A percentile compares a stretch with the other conserved stretches of the same genome.
Conservation (phyloP, 2,329 filamentous ascomycete species). For the Cercospora sojina region DNA sequence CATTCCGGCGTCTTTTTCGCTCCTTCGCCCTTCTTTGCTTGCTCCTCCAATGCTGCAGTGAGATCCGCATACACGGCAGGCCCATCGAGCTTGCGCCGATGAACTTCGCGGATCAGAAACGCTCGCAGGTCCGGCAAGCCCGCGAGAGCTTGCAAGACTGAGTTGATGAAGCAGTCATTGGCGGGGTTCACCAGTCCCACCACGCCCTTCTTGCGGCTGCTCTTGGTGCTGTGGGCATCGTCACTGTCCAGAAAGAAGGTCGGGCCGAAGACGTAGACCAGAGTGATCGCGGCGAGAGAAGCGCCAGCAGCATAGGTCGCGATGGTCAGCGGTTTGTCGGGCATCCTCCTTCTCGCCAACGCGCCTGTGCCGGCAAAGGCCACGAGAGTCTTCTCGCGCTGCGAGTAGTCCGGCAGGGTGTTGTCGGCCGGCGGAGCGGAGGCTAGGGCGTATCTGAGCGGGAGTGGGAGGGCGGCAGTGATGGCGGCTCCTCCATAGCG, state of each 20-base stretch:
- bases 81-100: constrained; percentile 78
- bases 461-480: constrained; percentile 11
- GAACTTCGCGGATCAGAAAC: constrained; percentile 89
- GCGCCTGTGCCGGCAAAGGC: constrained; percentile 33
- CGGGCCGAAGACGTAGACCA: constrained; percentile 97
- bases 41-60: constrained; percentile 53
- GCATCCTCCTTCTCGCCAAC: constrained; percentile 55
- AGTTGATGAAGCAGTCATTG: constrained; percentile 85
- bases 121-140: constrained; percentile 84
- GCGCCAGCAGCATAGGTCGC: constrained; percentile 94
- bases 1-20: constrained; percentile 42
- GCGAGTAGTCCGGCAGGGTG: constrained; percentile 13
- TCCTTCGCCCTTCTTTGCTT: constrained; percentile 58
- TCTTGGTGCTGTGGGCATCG: constrained; percentile 55
- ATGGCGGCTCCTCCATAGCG: constrained; percentile 26
- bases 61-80: constrained; percentile 69
- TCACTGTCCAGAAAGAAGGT: constrained; percentile 93
- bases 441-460: constrained; percentile 4
- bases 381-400: constrained; percentile 32
- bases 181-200: constrained; percentile 87
- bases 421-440: constrained; percentile 5
- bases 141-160: constrained; percentile 86
- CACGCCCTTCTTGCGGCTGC: constrained; percentile 75
- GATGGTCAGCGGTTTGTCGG: constrained; percentile 77
- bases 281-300: constrained; percentile 87